phyloP scores from a whole-genome alignment of 1,139 yeast species.

The Neolecta irregularis region DNA sequence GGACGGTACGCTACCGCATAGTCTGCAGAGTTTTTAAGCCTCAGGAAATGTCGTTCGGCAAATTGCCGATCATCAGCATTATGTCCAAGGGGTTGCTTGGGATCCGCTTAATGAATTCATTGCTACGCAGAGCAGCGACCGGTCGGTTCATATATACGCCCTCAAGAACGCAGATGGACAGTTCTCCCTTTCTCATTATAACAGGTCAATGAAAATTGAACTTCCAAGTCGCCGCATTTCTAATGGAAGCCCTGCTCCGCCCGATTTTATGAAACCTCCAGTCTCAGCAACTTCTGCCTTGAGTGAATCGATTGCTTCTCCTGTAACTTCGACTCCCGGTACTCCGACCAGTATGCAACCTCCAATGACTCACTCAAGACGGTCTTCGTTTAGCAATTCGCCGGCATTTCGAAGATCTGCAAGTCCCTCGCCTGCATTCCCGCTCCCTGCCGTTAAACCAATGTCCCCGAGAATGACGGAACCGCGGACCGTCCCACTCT shows the following conservation, averaged over 20 bases:
- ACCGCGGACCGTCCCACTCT: slow-evolving; percentile 27
- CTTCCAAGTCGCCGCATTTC: slow-evolving; percentile 8
- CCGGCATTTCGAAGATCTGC: slow-evolving; percentile 18
- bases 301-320: slow-evolving; percentile 12
- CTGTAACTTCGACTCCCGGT: slow-evolving; percentile 17
- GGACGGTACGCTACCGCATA: slow-evolving; percentile 8
- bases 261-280: no score
- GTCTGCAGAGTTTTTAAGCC: neutral
- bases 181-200: slow-evolving; percentile 9
- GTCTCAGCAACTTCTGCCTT: slow-evolving; percentile 5
- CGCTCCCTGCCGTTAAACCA: slow-evolving; percentile 30
- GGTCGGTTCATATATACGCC: slow-evolving; percentile 53
- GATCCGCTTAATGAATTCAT: slow-evolving; percentile 67
- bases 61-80: slow-evolving; percentile 63
- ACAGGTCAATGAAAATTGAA: slow-evolving; percentile 8
- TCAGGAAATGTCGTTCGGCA: slow-evolving; percentile 43
- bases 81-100: slow-evolving; percentile 93
- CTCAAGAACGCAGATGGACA: slow-evolving; percentile 13
- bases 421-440: slow-evolving; percentile 22
- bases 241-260: slow-evolving; percentile 5
- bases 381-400: slow-evolving; percentile 19
- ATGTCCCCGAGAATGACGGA: slow-evolving; percentile 2
- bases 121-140: slow-evolving; percentile 82
- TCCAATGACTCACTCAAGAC: slow-evolving; percentile 17
- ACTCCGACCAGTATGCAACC: slow-evolving; percentile 16